A percentile compares a stretch with the other conserved stretches of the same genome.
These are phyloP conservation scores for Hysterangium stoloniferum DNA, from an alignment of 768 basidiomycete genomes.

Conservation along the genomic window DNA sequence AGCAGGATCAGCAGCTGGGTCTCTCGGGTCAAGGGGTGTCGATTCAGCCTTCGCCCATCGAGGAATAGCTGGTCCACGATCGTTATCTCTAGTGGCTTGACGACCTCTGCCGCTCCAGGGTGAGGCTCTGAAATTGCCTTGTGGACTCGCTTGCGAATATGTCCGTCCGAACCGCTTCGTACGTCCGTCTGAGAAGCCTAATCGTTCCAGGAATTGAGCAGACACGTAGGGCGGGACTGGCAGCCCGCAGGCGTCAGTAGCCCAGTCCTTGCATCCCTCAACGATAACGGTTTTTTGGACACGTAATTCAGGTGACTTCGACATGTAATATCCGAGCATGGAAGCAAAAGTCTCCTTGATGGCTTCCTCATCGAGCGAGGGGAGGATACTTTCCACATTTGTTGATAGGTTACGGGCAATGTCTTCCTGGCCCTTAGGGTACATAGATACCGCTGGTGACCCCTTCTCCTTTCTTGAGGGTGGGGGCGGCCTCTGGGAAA, in stretches of 20 bases:
- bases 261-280: slow-evolving; percentile 56
- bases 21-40: slow-evolving; percentile 2
- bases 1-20: slow-evolving; percentile 2
- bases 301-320: slow-evolving; percentile 42
- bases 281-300: slow-evolving; percentile 37
- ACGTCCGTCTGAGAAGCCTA: slow-evolving; percentile 29
- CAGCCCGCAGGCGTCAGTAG: slow-evolving; percentile 47
- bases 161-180: slow-evolving; percentile 18
- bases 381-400: slow-evolving; percentile 19
- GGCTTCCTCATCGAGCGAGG: slow-evolving; percentile 36
- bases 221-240: slow-evolving; percentile 44
- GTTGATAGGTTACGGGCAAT: slow-evolving; percentile 24
- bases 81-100: slow-evolving; percentile 2
- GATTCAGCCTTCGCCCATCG: neutral
- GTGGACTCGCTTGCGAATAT: neutral
- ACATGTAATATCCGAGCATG: slow-evolving; percentile 65
- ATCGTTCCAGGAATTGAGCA: slow-evolving; percentile 34
- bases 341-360: slow-evolving; percentile 57
- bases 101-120: slow-evolving; percentile 5
- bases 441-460: neutral
- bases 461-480: neutral
- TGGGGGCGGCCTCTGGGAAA: neutral
- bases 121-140: neutral
- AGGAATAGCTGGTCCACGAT: neutral
- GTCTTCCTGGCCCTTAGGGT: slow-evolving; percentile 15